phyloP scores from a whole-genome alignment of 345 rosid species.

The Acer yangbiense region DNA sequence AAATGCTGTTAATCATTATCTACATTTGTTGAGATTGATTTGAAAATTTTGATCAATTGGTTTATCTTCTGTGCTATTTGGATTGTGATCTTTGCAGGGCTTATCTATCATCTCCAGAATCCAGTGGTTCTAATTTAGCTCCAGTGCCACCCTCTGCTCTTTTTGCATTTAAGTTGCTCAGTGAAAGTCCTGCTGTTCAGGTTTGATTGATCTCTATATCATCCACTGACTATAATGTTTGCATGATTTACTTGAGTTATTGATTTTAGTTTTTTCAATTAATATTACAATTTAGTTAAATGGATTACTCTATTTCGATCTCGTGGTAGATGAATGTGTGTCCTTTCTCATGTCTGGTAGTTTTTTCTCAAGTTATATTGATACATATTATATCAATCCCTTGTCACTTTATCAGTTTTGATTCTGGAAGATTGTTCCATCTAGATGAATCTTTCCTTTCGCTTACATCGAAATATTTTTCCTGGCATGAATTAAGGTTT shows the following conservation, averaged over 20 bases:
- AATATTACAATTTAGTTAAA: too few species aligned
- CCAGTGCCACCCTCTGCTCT: slow-evolving; percentile 52
- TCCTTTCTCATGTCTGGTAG: neutral
- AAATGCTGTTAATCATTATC: neutral
- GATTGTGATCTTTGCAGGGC: slow-evolving; percentile 37
- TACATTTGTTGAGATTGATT: too few species aligned
- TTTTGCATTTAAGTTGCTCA: slow-evolving; percentile 59
- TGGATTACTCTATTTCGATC: too few species aligned
- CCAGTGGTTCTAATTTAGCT: slow-evolving; percentile 22
- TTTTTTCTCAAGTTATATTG: neutral
- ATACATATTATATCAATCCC: neutral
- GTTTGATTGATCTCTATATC: slow-evolving; percentile 22
- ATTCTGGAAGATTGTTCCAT: neutral
- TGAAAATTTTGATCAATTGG: neutral
- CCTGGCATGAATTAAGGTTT: neutral
- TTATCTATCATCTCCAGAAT: slow-evolving; percentile 39
- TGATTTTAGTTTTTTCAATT: too few species aligned
- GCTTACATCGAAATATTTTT: neutral
- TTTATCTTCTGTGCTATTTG: neutral
- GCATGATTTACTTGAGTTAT: too few species aligned
- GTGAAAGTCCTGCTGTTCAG: slow-evolving; percentile 63
- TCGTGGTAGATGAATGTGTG: too few species aligned
- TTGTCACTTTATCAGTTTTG: neutral
- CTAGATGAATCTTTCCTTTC: neutral
- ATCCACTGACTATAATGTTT: neutral